Conservation (phyloP, 2,329 filamentous ascomycete genomes). For the Cephalotrichum gorgonifer region DNA sequence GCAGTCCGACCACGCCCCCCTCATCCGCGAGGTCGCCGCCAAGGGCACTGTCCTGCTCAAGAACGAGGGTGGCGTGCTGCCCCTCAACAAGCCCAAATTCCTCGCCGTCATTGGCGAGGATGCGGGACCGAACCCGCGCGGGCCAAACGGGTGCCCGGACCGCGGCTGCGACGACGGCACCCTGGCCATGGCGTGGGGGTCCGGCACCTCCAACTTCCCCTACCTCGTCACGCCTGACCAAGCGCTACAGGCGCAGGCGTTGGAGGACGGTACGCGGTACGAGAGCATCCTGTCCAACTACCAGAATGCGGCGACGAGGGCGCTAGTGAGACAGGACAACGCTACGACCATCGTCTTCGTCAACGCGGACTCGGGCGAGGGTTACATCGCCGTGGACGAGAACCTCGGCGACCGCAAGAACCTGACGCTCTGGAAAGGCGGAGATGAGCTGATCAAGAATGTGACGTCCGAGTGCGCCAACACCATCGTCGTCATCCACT, state of each 20-base stretch:
- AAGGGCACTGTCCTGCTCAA: constrained; percentile 84
- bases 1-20: constrained; percentile 57
- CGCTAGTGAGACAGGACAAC: constrained; percentile 49
- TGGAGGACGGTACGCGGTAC: constrained; percentile 46
- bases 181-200: constrained; percentile 71
- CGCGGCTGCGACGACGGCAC: constrained; percentile 50
- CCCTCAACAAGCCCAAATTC: constrained; percentile 68
- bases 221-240: constrained; percentile 67
- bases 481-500: constrained; percentile 87
- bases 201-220: constrained; percentile 62
- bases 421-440: constrained; percentile 77
- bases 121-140: constrained; percentile 61
- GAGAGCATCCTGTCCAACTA: constrained; percentile 61
- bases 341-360: constrained; percentile 78
- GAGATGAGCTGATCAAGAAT: constrained; percentile 70
- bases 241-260: constrained; percentile 54
- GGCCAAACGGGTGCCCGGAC: constrained; percentile 71
- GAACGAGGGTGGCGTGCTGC: constrained; percentile 64
- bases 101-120: constrained; percentile 75
- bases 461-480: constrained; percentile 72
- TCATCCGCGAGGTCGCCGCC: constrained; percentile 68
- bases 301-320: constrained; percentile 48
- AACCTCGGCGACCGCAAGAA: constrained; percentile 89
- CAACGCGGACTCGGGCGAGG: constrained; percentile 79
- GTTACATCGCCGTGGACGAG: constrained; percentile 70